Percentiles rank a stretch among this genome's conserved stretches.
These are phyloP conservation scores for Boletus reticulatus DNA, from an alignment of 768 basidiomycete species.

Conservation along the genomic window DNA sequence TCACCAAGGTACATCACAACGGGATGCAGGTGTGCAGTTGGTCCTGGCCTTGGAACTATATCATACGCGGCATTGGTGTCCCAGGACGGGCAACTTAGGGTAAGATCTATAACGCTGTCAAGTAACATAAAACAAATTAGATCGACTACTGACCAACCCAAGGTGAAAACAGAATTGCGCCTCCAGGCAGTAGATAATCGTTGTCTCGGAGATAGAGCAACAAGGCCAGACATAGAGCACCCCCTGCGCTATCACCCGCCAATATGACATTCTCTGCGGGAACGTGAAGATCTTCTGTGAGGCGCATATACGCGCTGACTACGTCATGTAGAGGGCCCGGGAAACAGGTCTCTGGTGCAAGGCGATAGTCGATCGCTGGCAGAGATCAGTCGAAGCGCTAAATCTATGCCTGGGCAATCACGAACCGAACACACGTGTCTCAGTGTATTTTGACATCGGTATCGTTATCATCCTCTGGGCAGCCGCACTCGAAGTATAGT, in stretches of 20 bases:
- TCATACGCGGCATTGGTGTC: constrained; percentile 88
- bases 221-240: constrained; percentile 79
- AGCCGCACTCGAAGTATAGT: constrained; percentile 88
- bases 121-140: constrained; percentile 3
- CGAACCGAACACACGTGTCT: constrained; percentile 84
- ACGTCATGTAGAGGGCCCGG: constrained; percentile 88
- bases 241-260: constrained; percentile 92
- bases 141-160: constrained; percentile 78
- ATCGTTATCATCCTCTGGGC: constrained; percentile 90
- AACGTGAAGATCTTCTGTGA: constrained; percentile 85
- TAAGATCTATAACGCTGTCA: constrained; percentile 58
- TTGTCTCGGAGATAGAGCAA: constrained; percentile 96
- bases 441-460: constrained; percentile 82
- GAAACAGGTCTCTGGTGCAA: constrained; percentile 94
- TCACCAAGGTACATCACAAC: constrained; percentile 92
- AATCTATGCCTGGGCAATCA: neutral
- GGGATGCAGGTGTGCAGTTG: constrained; percentile 87
- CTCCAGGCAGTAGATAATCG: constrained; percentile 77
- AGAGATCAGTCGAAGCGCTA: neutral
- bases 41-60: constrained; percentile 69
- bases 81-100: constrained; percentile 99
- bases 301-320: constrained; percentile 80
- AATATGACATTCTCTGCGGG: constrained; percentile 89
- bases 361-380: constrained; percentile 87
- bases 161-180: constrained; percentile 86